These are phyloP conservation scores for Colletotrichum orchidophilum DNA, from an alignment of 2,329 filamentous ascomycete species.

Conservation along the genomic window DNA sequence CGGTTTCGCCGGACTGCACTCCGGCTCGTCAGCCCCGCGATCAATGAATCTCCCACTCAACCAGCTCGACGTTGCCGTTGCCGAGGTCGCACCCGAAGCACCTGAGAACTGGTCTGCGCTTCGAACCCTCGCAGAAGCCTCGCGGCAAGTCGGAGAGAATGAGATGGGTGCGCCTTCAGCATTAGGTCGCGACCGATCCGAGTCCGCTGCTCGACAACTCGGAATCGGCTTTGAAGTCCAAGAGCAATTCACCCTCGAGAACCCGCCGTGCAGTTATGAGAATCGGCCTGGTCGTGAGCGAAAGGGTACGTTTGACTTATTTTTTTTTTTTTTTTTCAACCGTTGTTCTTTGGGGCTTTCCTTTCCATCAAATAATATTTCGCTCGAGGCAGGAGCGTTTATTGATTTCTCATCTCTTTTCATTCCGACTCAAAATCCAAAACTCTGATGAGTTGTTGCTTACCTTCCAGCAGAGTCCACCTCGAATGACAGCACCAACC, in stretches of 20 bases:
- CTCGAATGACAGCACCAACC: slow-evolving; percentile 32
- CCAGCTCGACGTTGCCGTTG: slow-evolving; percentile 24
- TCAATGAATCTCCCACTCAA: slow-evolving; percentile 32
- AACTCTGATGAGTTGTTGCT: background rate
- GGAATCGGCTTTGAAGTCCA: slow-evolving; percentile 59
- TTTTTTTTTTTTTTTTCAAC: background rate
- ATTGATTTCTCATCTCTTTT: background rate
- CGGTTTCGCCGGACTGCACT: slow-evolving; percentile 33
- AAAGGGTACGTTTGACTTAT: slow-evolving; percentile 47
- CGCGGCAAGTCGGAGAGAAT: slow-evolving; percentile 71
- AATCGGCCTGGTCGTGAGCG: slow-evolving; percentile 43
- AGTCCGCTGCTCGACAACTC: slow-evolving; percentile 34
- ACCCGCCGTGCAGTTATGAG: slow-evolving; percentile 62
- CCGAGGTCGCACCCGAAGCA: slow-evolving; percentile 28
- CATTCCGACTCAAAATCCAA: background rate
- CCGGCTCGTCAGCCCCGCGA: slow-evolving; percentile 27
- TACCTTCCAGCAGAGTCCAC: slow-evolving; percentile 17
- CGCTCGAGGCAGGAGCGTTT: background rate
- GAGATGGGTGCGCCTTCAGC: slow-evolving; percentile 25
- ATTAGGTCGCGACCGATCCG: slow-evolving; percentile 32
- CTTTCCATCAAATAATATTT: too few relatives aligned
- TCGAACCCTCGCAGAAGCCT: slow-evolving; percentile 88
- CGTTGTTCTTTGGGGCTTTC: background rate
- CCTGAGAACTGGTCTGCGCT: slow-evolving; percentile 79
- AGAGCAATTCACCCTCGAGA: slow-evolving; percentile 67